These are phyloP conservation scores for Martensiomyces pterosporus DNA, from an alignment of 192 early-diverging fungal genomes.

Conservation along the genomic window DNA sequence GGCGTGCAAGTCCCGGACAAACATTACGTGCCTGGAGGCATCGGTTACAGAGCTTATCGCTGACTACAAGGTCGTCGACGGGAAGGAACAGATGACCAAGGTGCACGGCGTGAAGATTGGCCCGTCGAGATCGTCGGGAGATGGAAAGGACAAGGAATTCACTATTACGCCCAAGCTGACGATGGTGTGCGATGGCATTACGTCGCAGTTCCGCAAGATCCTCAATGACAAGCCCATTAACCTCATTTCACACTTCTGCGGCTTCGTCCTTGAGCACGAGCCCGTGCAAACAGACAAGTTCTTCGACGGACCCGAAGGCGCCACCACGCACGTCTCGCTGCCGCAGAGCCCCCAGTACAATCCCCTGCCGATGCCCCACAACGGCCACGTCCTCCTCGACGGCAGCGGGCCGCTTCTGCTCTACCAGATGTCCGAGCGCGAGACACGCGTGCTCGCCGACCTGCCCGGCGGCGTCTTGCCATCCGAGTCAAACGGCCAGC, in stretches of 20 bases:
- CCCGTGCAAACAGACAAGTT: constrained; percentile 65
- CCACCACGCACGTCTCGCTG: constrained; percentile 1
- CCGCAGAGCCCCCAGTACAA: constrained; percentile 5
- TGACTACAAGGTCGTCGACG: constrained; percentile 6
- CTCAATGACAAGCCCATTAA: constrained; percentile 17
- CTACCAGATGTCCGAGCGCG: constrained; percentile 84
- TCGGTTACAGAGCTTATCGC: constrained; percentile 66
- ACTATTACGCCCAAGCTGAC: constrained; percentile 58
- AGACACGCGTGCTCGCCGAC: constrained; percentile 88
- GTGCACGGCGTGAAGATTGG: constrained; percentile 29
- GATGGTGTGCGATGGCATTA: constrained; percentile 90
- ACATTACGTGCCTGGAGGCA: constrained; percentile 73
- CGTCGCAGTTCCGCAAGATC: constrained; percentile 84
- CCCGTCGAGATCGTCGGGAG: constrained; percentile 19
- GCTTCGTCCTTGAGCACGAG: constrained; percentile 41
- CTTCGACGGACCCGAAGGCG: constrained; percentile 70
- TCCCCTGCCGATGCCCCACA: constrained; percentile 72
- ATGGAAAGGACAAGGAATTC: constrained; percentile 57
- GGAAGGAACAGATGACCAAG: neutral
- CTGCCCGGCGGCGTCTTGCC: constrained; percentile 80
- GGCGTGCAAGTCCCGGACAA: constrained; percentile 51
- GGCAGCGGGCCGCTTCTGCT: constrained; percentile 81
- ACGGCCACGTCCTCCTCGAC: constrained; percentile 91
- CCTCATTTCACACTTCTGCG: constrained; percentile 45
- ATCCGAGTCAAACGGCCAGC: constrained; percentile 54